phyloP scores from a whole-genome alignment of 139 green algal species.

The Yamagishiella unicocca region DNA sequence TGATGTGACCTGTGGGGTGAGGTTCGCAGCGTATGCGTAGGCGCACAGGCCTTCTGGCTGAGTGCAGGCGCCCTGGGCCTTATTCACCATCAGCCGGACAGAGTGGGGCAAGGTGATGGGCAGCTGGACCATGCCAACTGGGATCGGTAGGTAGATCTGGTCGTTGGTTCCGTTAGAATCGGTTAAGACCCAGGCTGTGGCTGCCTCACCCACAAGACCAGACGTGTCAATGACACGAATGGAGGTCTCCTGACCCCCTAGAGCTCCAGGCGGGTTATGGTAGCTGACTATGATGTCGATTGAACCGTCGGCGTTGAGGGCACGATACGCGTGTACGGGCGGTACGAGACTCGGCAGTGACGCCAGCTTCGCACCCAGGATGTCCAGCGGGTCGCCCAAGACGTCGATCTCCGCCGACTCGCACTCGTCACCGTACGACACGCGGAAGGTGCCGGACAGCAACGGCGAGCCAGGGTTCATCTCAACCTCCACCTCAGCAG shows the following conservation, averaged over 20 bases:
- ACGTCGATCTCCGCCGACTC: neutral
- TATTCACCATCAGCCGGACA: neutral
- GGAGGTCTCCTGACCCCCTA: too few species aligned
- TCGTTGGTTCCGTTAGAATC: neutral
- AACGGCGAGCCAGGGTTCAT: neutral
- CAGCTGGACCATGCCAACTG: conserved; percentile 9
- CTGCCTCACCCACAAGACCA: neutral
- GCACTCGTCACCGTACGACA: neutral
- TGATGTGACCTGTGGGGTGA: neutral
- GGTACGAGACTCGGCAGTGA: neutral
- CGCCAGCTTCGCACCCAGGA: neutral
- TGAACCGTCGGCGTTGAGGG: neutral
- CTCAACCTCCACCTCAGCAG: neutral
- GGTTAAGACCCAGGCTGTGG: neutral
- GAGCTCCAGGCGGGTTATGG: neutral
- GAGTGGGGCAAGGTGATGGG: neutral
- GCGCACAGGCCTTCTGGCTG: neutral
- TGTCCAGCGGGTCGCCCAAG: neutral
- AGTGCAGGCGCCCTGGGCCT: neutral
- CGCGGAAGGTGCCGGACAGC: neutral
- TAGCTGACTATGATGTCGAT: neutral
- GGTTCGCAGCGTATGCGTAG: neutral
- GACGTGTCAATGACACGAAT: neutral
- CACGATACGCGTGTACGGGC: neutral
- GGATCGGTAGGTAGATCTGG: neutral